Percentiles rank a stretch among this genome's conserved stretches.
phyloP scores from a whole-genome alignment of 345 rosid species.

The Anastatica hierochuntica region DNA sequence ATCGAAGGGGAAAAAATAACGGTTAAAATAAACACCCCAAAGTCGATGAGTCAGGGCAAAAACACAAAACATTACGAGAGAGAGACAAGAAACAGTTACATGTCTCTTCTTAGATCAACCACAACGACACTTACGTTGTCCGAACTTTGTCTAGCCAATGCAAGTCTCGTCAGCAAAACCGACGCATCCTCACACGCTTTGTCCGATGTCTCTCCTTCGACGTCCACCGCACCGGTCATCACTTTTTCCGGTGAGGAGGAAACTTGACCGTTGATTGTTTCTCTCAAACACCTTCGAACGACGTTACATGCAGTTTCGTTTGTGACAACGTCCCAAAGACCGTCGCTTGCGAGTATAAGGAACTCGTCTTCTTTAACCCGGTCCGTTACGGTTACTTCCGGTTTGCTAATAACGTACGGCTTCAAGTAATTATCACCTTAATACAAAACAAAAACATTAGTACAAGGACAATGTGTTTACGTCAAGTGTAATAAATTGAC shows the following conservation, averaged over 20 bases:
- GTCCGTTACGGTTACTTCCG: neutral
- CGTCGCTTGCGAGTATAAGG: neutral
- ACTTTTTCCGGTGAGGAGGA: neutral
- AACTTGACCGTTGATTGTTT: neutral
- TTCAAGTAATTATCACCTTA: neutral
- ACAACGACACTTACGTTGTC: neutral
- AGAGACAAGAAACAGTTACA: conserved; percentile 25
- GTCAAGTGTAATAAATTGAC: neutral
- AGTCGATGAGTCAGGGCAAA: conserved; percentile 14
- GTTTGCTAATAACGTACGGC: neutral
- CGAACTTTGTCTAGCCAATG: neutral
- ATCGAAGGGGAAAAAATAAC: conserved; percentile 17
- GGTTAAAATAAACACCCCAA: conserved; percentile 6
- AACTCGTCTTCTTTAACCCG: neutral
- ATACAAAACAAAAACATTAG: neutral
- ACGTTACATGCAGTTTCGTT: neutral
- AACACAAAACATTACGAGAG: conserved; percentile 5
- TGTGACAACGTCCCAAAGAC: neutral
- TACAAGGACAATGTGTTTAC: neutral
- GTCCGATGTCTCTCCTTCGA: neutral
- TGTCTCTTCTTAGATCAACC: conserved; percentile 10
- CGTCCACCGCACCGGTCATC: neutral
- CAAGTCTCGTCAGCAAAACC: neutral
- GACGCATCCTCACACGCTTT: neutral
- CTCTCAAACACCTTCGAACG: neutral